Evolutionary conservation across 257 asterid species (phyloP), one percentile per base, ranked within the genome.

Genomic region (Jasminum sambac): DNA sequence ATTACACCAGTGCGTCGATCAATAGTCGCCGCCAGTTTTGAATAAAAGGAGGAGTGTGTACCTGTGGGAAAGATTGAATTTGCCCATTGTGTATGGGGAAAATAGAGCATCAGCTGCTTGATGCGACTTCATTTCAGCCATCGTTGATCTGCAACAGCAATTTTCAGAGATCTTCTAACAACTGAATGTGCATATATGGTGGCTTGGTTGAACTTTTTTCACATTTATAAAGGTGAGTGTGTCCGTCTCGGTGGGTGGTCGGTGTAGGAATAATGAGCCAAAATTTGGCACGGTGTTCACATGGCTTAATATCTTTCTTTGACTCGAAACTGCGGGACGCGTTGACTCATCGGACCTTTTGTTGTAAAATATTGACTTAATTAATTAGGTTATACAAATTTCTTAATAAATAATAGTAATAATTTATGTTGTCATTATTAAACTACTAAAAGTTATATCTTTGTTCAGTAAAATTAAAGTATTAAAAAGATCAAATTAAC

Each of bases 1-100:
- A 48, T 48, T 48, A 48, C 23, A 16, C 1, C 11, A 16, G 8
- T n/a, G 23, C 8, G 17, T 48, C 24, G 23, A 48, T 48, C 58
- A n/a, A 48, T 23, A 6, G 24, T 10, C 6, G 58, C 23, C 58
- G 23, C 2, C 9, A 21, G 8, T 19, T 48, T 48, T 48, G 24
- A 48, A 36, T 16, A 3, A 10, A 5, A 12, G 68, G 2, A 48
- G 63, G 68, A 21, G 48, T 5, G 41, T 23, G 19, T 16, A 82
- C 98, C 98, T 87, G 96, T 94, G 98, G 39, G 97, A 91, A 12
- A 94, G 97, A 63, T 83, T 42, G 81, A 87, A 84, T 19, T 77
- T 85, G 46, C 90, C 96, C 95, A 94, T 82, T 83, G 84, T 80
- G 91, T 78, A 94, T n/a, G 97, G 95, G 34, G 98, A 85, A 72